phyloP scores from a whole-genome alignment of 805 yeast species.

The Yamadazyma philogaea region DNA sequence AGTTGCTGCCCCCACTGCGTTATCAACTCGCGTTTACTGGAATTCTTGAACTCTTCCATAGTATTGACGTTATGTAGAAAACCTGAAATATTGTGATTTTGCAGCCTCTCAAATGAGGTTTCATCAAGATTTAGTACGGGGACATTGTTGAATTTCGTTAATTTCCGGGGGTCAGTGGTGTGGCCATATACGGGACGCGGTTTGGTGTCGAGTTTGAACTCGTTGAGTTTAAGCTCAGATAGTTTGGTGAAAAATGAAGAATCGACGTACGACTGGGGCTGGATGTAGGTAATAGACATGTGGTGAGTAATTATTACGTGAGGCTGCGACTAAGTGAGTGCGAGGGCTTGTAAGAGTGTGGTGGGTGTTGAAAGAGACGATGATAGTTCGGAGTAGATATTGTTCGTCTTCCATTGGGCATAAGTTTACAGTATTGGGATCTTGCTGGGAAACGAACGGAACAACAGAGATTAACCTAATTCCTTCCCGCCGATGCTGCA shows the following conservation, averaged over 20 bases:
- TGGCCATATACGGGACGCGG: constrained; percentile 44
- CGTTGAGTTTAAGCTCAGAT: constrained; percentile 69
- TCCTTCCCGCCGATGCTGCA: too few species aligned
- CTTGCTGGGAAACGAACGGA: too few species aligned
- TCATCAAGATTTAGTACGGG: constrained; percentile 36
- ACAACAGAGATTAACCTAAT: too few species aligned
- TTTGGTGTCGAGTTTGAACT: constrained; percentile 60
- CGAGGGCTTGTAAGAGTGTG: too few species aligned
- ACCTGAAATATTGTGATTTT: constrained; percentile 26
- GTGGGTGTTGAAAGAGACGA: neutral
- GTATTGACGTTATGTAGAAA: constrained; percentile 65
- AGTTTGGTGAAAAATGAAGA: constrained; percentile 81
- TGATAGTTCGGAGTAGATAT: too few species aligned
- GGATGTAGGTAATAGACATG: constrained; percentile 28
- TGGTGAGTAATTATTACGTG: neutral
- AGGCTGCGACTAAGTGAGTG: neutral
- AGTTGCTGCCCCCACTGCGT: constrained; percentile 32
- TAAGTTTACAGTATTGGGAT: too few species aligned
- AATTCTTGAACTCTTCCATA: constrained; percentile 73
- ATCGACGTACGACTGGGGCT: constrained; percentile 73
- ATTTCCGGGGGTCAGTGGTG: constrained; percentile 30
- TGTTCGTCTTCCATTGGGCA: too few species aligned
- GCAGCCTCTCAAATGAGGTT: constrained; percentile 24
- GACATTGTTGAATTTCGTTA: constrained; percentile 33
- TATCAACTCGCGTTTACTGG: constrained; percentile 63